Percentiles rank a stretch among this genome's conserved stretches.
phyloP scores from a whole-genome alignment of 2,329 filamentous ascomycete species.

The Penicillium sp. region DNA sequence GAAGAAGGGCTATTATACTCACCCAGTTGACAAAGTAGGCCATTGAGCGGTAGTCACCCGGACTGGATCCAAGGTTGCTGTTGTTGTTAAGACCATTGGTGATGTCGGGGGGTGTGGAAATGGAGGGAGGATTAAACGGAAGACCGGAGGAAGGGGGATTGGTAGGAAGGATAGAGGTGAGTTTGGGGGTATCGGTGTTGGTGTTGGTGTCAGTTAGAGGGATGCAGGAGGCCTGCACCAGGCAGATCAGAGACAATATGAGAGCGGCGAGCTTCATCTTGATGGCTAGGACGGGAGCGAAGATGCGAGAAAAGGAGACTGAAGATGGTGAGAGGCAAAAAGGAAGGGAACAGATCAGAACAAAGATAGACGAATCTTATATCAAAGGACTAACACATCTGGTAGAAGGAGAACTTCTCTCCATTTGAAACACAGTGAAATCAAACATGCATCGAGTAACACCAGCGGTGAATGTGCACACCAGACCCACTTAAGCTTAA shows the following conservation, averaged over 20 bases:
- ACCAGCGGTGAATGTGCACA: neutral
- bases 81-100: neutral
- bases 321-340: neutral
- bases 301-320: neutral
- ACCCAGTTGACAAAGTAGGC: slow-evolving; percentile 56
- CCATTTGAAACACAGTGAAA: slow-evolving; percentile 10
- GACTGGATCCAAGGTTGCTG: neutral
- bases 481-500: neutral
- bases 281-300: neutral
- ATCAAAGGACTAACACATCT: neutral
- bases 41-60: slow-evolving; percentile 33
- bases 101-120: neutral
- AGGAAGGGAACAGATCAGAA: neutral
- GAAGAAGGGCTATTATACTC: slow-evolving; percentile 33
- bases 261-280: slow-evolving; percentile 10
- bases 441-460: slow-evolving; percentile 13
- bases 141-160: neutral
- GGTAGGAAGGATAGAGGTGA: neutral
- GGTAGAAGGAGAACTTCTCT: neutral
- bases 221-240: neutral
- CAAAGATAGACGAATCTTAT: neutral
- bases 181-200: neutral
- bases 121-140: neutral
- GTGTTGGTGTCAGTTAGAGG: neutral
- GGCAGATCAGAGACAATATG: neutral